Base-by-base conservation (phyloP, 1,139 yeast species). In the Debaryomyces coudertii region DNA sequence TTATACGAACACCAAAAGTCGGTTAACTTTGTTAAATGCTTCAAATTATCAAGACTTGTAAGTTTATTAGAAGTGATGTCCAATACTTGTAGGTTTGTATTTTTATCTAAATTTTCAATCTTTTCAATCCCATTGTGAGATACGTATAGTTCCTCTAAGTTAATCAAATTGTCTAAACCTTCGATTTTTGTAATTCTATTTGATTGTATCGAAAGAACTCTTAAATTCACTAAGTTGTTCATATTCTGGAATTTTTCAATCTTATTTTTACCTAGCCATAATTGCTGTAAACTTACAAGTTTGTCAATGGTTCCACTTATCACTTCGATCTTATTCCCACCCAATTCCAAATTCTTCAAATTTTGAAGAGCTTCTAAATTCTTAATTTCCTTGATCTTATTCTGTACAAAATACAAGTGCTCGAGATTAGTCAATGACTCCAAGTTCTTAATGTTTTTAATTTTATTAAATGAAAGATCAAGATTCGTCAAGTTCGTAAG, bases 1-100 rank as follows among this genome's bases (percentile, higher is more conserved):
- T 93, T 95, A 55, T 82, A 81, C 0, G 97, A 88, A 27, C 95
- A 90, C 99, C 99, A 95, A 45, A 95, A 73, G 65, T 95, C 99
- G 7, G 96, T 90, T 52, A 95, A 73, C 29, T 85, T 65, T 0
- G 57, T 64, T 52, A 93, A 75, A 57, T 88, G 95, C 1, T 74
- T 68, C 46, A 95, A 59, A 52, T 86, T 85, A 47, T 82, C 85
- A 43, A 95, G 68, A 44, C 77, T 75, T 4, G 76, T 60, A 30
- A 95, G 74, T 49, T 73, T 73, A 61, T 95, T 95, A 2, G 88
- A 80, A 0, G 97, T 86, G 16, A 95, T 77, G 62, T 95, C 99
- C 48, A 95, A 65, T 0, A 88, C 87, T 24, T 78, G 82, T 45
- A 95, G 74, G 44, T 88, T 87, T 14, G 55, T 54, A 58, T 88